Base-by-base conservation (phyloP, 1,139 yeast genomes). In the Suhomyces terraborum region DNA sequence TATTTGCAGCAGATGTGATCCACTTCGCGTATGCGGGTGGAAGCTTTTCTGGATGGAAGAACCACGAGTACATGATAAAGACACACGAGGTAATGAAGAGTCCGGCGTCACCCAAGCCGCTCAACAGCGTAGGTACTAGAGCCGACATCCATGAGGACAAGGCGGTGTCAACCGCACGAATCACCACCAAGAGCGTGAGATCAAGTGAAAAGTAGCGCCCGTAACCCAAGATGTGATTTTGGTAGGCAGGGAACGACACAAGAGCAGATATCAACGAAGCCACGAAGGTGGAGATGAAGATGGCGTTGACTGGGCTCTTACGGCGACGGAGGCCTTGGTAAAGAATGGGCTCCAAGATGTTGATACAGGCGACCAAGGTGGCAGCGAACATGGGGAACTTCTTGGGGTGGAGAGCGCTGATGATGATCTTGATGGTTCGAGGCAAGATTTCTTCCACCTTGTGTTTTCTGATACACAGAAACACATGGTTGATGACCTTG, bases 1-100 rank as follows among this genome's bases (percentile, higher is more conserved):
- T 66, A 43, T 62, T 62, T 7, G 73, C 73, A 14, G 73, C 73
- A n/a, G 67, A 59, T 4, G 73, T 66, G 44, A 67, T 66, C 73
- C 73, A 67, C 39, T 61, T 59, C 22, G 63, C 50, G 43, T 67
- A 67, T n/a, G 67, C 61, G 1, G 71, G 70, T 12, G 72, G 72
- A 19, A 67, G 51, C 14, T 52, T 49, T 6, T 58, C 51, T 2
- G 69, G 70, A 32, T 54, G 40, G 45, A 46, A 66, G 47, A 67
- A 66, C 73, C 73, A 67, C 21, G 65, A 49, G 45, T 52, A 65
- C 73, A 67, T 67, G 32, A 67, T 66, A 16, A 59, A 54, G 9
- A 61, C 43, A 47, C 66, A 55, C 23, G 69, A 58, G 1, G 46
- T 55, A 16, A 62, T 55, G 37, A 67, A 67, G 25, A 66, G 50